Evolutionary conservation across 202 grass and related monocot species (phyloP).

Genomic region (Schoenoplectus tabernaemontani): DNA sequence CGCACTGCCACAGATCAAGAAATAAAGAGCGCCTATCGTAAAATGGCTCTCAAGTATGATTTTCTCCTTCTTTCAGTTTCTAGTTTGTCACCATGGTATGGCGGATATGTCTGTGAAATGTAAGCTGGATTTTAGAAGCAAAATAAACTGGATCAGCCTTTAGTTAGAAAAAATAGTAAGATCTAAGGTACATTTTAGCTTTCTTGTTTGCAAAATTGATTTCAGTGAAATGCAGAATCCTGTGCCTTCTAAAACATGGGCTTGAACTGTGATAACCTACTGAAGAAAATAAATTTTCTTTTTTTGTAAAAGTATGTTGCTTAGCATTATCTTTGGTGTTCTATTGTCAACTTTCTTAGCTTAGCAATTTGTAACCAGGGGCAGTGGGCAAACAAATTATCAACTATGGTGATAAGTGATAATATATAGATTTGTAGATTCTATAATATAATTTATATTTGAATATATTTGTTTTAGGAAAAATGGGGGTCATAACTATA

Average conservation of each 20-base stretch:
- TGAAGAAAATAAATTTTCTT: background rate
- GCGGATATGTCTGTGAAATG: background rate
- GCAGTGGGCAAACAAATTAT: no score
- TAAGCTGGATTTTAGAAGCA: background rate
- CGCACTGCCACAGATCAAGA: slow-evolving; percentile 88
- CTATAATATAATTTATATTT: no score
- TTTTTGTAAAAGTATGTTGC: background rate
- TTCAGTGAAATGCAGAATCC: background rate
- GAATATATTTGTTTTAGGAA: no score
- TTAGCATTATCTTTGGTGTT: background rate
- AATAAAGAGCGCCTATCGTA: slow-evolving; percentile 90
- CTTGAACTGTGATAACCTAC: background rate
- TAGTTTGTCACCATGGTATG: background rate
- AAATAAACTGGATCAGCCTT: background rate
- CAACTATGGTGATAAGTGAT: no score
- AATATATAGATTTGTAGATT: no score
- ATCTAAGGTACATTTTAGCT: background rate
- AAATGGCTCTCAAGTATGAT: slow-evolving; percentile 90
- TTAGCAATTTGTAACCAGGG: background rate
- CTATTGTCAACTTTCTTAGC: background rate
- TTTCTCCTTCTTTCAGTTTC: background rate
- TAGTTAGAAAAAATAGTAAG: background rate
- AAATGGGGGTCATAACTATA: no score
- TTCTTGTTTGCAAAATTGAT: background rate
- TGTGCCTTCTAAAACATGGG: background rate